Conservation (phyloP, 257 asterid species). For the Vinca minor region DNA sequence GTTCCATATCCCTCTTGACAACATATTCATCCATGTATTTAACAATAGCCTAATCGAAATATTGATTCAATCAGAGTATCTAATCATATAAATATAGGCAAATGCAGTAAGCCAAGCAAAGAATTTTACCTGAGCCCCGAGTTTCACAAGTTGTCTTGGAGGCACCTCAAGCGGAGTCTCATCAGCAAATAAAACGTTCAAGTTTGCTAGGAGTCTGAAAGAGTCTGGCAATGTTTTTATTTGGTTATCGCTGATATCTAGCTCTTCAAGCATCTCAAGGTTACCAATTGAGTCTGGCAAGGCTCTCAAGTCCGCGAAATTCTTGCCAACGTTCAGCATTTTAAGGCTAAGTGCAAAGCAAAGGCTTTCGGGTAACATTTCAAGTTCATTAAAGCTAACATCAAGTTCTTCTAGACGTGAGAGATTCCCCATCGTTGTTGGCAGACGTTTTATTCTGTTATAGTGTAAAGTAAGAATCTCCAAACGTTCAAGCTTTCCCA, state of each 20-base stretch:
- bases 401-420: constrained; percentile 51
- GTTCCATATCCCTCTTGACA: constrained; percentile 29
- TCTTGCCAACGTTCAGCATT: constrained; percentile 58
- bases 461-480: constrained; percentile 71
- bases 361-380: constrained; percentile 54
- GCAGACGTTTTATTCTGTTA: constrained; percentile 52
- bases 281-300: constrained; percentile 68
- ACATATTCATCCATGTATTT: constrained; percentile 51
- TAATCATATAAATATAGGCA: background rate
- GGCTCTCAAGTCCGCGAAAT: constrained; percentile 57
- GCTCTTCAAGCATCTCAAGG: constrained; percentile 64
- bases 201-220: constrained; percentile 44
- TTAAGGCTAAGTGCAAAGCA: constrained; percentile 34
- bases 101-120: background rate
- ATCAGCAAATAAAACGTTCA: constrained; percentile 46
- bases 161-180: constrained; percentile 72
- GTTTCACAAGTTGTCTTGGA: constrained; percentile 38
- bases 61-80: constrained; percentile 9
- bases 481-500: constrained; percentile 48
- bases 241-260: constrained; percentile 67
- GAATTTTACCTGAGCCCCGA: constrained; percentile 62
- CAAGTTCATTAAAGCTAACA: constrained; percentile 81
- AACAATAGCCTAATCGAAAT: constrained; percentile 47
- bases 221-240: constrained; percentile 63
- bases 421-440: constrained; percentile 55